These are phyloP conservation scores for Zygosaccharomyces pseudorouxii DNA, from an alignment of 805 yeast species.

Conservation along the genomic window DNA sequence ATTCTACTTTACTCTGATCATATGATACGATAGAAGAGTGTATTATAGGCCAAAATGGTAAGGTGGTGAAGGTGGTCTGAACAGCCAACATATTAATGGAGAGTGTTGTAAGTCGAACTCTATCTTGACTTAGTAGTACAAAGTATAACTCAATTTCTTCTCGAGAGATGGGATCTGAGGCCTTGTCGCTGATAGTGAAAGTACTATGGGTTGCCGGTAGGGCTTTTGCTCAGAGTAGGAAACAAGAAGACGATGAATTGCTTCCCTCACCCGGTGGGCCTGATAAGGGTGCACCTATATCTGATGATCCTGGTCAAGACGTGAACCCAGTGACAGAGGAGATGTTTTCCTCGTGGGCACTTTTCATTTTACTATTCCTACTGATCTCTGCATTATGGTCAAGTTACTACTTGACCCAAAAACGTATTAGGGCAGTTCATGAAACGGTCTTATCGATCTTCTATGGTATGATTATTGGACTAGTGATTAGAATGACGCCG, in stretches of 20 bases:
- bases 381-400: slow-evolving; percentile 92
- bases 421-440: slow-evolving; percentile 90
- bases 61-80: too few species aligned
- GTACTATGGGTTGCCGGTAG: slow-evolving; percentile 14
- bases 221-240: slow-evolving; percentile 18
- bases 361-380: slow-evolving; percentile 76
- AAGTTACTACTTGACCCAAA: slow-evolving; percentile 84
- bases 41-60: background rate
- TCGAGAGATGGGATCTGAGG: background rate
- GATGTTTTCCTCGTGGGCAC: slow-evolving; percentile 95
- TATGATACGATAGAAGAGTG: background rate
- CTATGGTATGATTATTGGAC: slow-evolving; percentile 94
- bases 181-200: slow-evolving; percentile 10
- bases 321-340: slow-evolving; percentile 89
- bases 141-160: background rate
- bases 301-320: slow-evolving; percentile 55
- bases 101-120: background rate
- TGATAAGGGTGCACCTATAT: slow-evolving; percentile 33
- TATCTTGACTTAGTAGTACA: background rate
- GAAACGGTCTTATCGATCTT: slow-evolving; percentile 95
- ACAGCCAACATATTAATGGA: background rate
- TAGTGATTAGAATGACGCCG: slow-evolving; percentile 83
- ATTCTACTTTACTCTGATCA: background rate
- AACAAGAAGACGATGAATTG: slow-evolving; percentile 37
- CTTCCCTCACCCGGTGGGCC: slow-evolving; percentile 34